phyloP scores from a whole-genome alignment of 2,329 filamentous ascomycete genomes.

The Alternaria panax region DNA sequence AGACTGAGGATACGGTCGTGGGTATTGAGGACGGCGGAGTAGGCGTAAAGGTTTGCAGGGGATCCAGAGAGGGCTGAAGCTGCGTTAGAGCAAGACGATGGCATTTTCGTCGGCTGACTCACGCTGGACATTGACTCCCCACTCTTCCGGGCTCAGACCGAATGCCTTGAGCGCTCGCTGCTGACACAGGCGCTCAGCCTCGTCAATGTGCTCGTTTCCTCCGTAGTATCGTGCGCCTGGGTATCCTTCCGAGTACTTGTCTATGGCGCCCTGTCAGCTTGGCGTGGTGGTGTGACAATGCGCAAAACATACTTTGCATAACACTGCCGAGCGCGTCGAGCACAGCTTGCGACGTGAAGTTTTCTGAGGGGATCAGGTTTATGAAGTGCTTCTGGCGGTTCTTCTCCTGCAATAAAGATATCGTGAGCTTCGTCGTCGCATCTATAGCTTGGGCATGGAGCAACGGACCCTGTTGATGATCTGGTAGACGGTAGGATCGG shows the following conservation, averaged over 20 bases:
- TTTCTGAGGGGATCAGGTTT: slow-evolving; percentile 98
- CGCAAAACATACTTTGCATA: slow-evolving; percentile 51
- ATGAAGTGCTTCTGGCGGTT: slow-evolving; percentile 96
- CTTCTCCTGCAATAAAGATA: slow-evolving; percentile 74
- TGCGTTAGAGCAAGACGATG: slow-evolving; percentile 23
- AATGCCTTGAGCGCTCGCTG: slow-evolving; percentile 91
- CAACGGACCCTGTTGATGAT: slow-evolving; percentile 84
- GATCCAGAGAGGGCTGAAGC: slow-evolving; percentile 78
- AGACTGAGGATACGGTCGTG: slow-evolving; percentile 98
- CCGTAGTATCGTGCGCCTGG: slow-evolving; percentile 98
- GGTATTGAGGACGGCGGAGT: slow-evolving; percentile 88
- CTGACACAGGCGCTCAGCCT: slow-evolving; percentile 95
- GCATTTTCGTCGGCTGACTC: slow-evolving; percentile 18
- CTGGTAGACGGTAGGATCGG: slow-evolving; percentile 84
- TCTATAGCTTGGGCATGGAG: slow-evolving; percentile 17
- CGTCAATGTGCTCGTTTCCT: slow-evolving; percentile 98
- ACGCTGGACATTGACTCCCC: slow-evolving; percentile 99
- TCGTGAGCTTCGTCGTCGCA: slow-evolving; percentile 25
- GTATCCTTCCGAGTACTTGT: slow-evolving; percentile 99
- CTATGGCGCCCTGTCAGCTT: slow-evolving; percentile 54
- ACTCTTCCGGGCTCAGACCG: slow-evolving; percentile 83
- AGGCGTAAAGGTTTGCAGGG: slow-evolving; percentile 80
- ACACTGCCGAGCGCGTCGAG: slow-evolving; percentile 87
- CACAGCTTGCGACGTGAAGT: slow-evolving; percentile 97
- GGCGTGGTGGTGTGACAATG: slow-evolving; percentile 66